A percentile compares a stretch with the other conserved stretches of the same genome.
These are phyloP conservation scores for Rubia occidens DNA, from an alignment of 305 asterid genomes.

Conservation along the genomic window DNA sequence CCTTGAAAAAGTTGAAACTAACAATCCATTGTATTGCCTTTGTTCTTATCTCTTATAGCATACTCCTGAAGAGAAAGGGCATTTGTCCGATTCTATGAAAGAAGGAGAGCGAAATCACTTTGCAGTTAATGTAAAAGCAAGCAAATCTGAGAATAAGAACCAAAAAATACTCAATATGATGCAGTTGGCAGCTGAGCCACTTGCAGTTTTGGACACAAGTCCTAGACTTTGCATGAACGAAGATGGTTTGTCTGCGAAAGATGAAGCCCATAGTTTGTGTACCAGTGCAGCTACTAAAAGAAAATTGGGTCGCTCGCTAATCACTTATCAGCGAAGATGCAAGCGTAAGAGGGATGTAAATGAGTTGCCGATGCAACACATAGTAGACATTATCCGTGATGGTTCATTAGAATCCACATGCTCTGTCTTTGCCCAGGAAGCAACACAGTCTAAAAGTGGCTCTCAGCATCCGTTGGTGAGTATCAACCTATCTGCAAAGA, in stretches of 20 bases:
- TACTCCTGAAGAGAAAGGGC: constrained; percentile 24
- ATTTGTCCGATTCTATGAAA: constrained; percentile 20
- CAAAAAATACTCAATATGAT: not conserved
- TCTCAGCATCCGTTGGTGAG: constrained; percentile 21
- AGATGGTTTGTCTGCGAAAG: constrained; percentile 21
- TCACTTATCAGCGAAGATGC: constrained; percentile 50
- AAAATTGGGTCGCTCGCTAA: constrained; percentile 28
- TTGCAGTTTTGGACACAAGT: not conserved
- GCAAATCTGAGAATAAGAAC: constrained; percentile 17
- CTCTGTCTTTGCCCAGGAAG: constrained; percentile 18
- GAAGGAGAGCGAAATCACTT: constrained; percentile 21
- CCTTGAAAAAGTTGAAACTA: not conserved
- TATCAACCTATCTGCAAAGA: constrained; percentile 25
- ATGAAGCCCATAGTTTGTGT: constrained; percentile 12
- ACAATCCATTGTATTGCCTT: constrained; percentile 1
- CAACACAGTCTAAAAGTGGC: constrained; percentile 22
- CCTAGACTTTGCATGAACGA: constrained; percentile 18
- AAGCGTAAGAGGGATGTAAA: constrained; percentile 31
- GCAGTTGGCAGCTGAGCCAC: not conserved
- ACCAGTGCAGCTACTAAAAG: constrained; percentile 21
- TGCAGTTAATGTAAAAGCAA: constrained; percentile 15
- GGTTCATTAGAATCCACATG: constrained; percentile 14
- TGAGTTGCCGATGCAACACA: constrained; percentile 14
- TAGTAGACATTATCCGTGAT: constrained; percentile 14
- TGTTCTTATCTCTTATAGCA: constrained; percentile 24